Conservation (phyloP, 176 grass and related monocot genomes). For the Puya raimondii region DNA sequence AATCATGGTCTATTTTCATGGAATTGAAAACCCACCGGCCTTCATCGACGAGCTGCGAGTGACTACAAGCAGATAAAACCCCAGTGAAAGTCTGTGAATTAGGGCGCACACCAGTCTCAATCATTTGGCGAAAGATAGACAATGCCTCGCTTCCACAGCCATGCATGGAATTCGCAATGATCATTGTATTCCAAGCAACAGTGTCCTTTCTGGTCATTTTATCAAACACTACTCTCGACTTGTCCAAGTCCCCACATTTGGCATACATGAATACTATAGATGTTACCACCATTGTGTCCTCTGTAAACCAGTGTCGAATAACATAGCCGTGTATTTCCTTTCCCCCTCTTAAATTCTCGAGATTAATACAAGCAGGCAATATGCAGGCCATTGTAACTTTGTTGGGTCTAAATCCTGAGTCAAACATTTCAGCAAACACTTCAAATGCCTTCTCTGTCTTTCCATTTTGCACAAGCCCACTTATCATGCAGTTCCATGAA, state of each 20-base stretch:
- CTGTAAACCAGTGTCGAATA: constrained; percentile 2
- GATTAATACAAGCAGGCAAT: constrained; percentile 3
- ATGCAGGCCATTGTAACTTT: constrained; percentile 7
- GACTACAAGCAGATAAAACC: constrained; percentile 23
- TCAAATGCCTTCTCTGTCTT: constrained; percentile 10
- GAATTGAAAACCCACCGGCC: constrained; percentile 13
- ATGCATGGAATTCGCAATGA: constrained; percentile 23
- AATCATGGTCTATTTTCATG: constrained; percentile 2
- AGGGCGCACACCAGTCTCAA: constrained; percentile 4
- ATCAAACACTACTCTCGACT: constrained; percentile 10
- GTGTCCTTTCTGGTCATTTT: constrained; percentile 11
- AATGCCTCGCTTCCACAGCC: constrained; percentile 10
- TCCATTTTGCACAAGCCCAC: constrained; percentile 24
- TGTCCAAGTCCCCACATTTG: constrained; percentile 19
- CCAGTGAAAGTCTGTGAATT: constrained; percentile 19
- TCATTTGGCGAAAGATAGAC: constrained; percentile 10
- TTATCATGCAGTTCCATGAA: constrained; percentile 26
- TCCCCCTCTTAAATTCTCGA: constrained; percentile 13
- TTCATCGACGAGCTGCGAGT: constrained; percentile 17
- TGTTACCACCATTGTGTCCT: constrained; percentile 4
- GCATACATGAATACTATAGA: constrained; percentile 15
- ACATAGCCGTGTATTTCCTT: constrained; percentile 22
- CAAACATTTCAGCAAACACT: constrained; percentile 9
- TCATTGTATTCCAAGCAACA: constrained; percentile 26
- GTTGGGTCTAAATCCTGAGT: constrained; percentile 13